Base-by-base conservation (phyloP, 2,329 filamentous ascomycete species). In the Mollisia scopiformis region DNA sequence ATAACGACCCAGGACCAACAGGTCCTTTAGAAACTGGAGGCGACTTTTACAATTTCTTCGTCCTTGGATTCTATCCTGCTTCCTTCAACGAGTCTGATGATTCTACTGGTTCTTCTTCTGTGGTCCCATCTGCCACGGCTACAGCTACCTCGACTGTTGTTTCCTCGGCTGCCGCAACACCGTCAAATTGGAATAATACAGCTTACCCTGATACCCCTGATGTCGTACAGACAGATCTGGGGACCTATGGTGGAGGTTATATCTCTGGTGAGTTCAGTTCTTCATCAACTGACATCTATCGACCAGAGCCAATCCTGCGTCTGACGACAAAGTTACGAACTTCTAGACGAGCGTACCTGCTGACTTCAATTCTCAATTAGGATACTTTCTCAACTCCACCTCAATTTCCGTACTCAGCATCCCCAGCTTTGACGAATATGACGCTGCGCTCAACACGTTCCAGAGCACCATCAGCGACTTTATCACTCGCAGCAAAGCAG, bases 401-500 rank as follows among this genome's bases (percentile, higher is more conserved):
- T 13, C 3, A 16, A 39, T 39, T 7, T 39, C 72, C 3, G 73
- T 79, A 0, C 66, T 79, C 13, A 77, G 75, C 50, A 75, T 78
- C 39, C 76, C 76, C 0, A 74, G 62, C 50, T 79, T 79, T 50
- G 62, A 72, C 6, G 68, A 71, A 55, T 66, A 62, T 37, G 68
- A 59, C 1, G 66, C 67, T 5, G 70, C 64, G 2, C 65, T 50
- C 23, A 14, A 54, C 46, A 37, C 21, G 23, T 41, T 37, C 13
- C n/a, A 27, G 37, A 25, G 21, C 19, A 37, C 55, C 1, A 52
- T 63, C 14, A 31, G 47, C 16, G 41, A 71, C 3, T 75, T 86
- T 61, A 74, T 87, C 16, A 71, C 75, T 0, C 72, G 75, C 35
- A 78, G 77, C 21, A 77, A 78, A 53, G 75, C 77, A 8, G 78